Percentiles rank a stretch among this genome's conserved stretches.
Conservation (phyloP, 805 yeast species). For the Yamadazyma laniorum region DNA sequence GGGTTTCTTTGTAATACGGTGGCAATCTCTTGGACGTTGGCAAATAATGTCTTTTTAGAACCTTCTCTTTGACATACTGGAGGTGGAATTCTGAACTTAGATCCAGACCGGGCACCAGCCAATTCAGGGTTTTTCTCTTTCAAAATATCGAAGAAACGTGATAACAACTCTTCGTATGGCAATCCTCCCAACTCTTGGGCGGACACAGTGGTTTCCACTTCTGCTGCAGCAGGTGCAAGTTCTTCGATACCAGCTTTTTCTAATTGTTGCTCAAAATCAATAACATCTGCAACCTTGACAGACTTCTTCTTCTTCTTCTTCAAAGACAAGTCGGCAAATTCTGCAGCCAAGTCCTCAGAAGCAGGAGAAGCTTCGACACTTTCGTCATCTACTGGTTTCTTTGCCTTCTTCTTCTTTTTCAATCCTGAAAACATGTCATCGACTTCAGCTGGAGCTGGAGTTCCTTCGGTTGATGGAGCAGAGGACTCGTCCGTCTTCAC, state of each 20-base stretch:
- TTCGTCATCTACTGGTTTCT: constrained; percentile 32
- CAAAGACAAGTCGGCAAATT: constrained; percentile 41
- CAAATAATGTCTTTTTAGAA: constrained; percentile 90
- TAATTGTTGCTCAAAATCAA: constrained; percentile 84
- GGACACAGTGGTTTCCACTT: constrained; percentile 22
- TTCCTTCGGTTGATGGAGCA: constrained; percentile 19
- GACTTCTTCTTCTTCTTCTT: constrained; percentile 84
- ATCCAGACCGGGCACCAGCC: constrained; percentile 92
- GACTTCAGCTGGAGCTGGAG: constrained; percentile 36
- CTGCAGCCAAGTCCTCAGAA: constrained; percentile 32
- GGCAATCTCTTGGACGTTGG: constrained; percentile 92
- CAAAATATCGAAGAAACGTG: constrained; percentile 81
- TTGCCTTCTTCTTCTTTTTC: constrained; percentile 76
- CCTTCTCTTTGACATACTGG: constrained; percentile 98
- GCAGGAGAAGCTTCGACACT: constrained; percentile 22
- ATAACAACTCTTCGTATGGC: constrained; percentile 73
- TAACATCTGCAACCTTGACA: constrained; percentile 52
- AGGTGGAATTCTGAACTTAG: constrained; percentile 95
- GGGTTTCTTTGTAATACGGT: constrained; percentile 94
- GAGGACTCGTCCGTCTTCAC: constrained; percentile 38
- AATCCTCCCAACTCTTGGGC: constrained; percentile 48
- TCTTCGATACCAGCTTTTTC: constrained; percentile 86
- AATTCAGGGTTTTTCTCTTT: constrained; percentile 95
- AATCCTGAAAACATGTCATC: constrained; percentile 70
- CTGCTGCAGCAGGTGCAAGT: constrained; percentile 24